Evolutionary conservation across 1,284 basidiomycete species (phyloP).

Genomic region (Ganoderma boninense): DNA sequence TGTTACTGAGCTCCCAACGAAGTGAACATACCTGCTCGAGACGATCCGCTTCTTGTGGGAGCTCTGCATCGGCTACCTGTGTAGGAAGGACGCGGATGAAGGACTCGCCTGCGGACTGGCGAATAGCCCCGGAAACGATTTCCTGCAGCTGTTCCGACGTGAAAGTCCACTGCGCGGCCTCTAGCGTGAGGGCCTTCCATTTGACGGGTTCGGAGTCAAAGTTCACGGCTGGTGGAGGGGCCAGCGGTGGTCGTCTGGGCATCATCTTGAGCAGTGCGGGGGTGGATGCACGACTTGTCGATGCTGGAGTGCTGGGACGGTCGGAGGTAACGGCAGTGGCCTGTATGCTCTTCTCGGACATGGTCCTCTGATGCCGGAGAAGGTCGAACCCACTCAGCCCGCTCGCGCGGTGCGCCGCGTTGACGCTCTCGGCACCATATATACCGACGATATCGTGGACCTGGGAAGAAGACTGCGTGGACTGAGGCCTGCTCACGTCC

Average conservation of each 20-base stretch:
- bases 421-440: background rate
- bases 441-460: background rate
- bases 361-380: slow-evolving; percentile 11
- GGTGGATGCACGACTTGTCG: slow-evolving; percentile 35
- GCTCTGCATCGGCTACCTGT: slow-evolving; percentile 63
- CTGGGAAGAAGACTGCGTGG: slow-evolving; percentile 8
- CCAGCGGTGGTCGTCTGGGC: slow-evolving; percentile 44
- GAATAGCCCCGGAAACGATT: slow-evolving; percentile 78
- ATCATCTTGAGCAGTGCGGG: slow-evolving; percentile 37
- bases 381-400: background rate
- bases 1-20: no score
- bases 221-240: slow-evolving; percentile 55
- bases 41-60: slow-evolving; percentile 65
- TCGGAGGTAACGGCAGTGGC: slow-evolving; percentile 8
- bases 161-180: slow-evolving; percentile 81
- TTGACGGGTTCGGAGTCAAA: slow-evolving; percentile 65
- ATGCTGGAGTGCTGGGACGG: slow-evolving; percentile 26
- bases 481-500: slow-evolving; percentile 14
- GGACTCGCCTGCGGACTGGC: slow-evolving; percentile 72
- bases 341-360: slow-evolving; percentile 28
- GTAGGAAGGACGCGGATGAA: slow-evolving; percentile 75
- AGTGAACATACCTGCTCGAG: slow-evolving; percentile 54
- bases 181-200: slow-evolving; percentile 73
- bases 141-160: slow-evolving; percentile 73
- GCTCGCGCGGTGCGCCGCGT: background rate